Conservation (phyloP, 176 grass and related monocot genomes). For the maize (Zea mays) region Zm-B73-REFERENCE-NAM-5.0 NC_050096.1:21863001-21863500, state of each 20-base stretch:
- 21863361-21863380: neutral
- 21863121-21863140: neutral
- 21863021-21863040: neutral
- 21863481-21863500: neutral
- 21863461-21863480: no score
- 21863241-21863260: constrained; percentile 23
- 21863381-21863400: no score
- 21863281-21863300: neutral
- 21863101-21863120: neutral
- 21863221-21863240: neutral
- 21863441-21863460: no score
- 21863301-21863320: neutral
- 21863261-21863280: neutral
- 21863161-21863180: neutral
- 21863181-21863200: constrained; percentile 20
- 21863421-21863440: no score
- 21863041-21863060: neutral
- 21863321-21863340: neutral
- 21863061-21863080: constrained; percentile 1
- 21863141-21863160: neutral
- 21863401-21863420: no score
- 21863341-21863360: no score
- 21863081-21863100: neutral
- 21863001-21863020: neutral
- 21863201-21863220: neutral